phyloP scores from a whole-genome alignment of 306 rosid species.

The Cucurbita maxima region DNA sequence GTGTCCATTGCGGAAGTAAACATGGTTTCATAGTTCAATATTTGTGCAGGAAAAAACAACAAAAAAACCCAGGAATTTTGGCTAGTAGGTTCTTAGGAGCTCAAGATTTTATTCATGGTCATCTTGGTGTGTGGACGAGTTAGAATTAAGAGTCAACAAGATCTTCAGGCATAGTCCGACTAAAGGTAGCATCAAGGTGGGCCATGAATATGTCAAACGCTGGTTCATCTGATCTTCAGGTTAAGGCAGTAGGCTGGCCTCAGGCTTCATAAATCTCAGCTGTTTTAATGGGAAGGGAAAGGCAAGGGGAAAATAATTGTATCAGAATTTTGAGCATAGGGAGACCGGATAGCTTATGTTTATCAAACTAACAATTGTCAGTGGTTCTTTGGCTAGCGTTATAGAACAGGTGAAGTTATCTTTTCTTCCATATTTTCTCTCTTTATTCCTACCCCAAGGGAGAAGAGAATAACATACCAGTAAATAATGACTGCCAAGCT shows the following conservation, averaged over 20 bases:
- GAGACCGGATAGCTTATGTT: constrained; percentile 50
- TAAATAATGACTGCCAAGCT: not conserved
- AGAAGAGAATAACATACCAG: not conserved
- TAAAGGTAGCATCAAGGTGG: constrained; percentile 77
- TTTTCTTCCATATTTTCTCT: not conserved
- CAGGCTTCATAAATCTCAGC: constrained; percentile 97
- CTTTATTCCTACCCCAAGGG: constrained; percentile 6
- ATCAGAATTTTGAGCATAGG: constrained; percentile 70
- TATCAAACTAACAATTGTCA: constrained; percentile 8
- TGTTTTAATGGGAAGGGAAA: constrained; percentile 93
- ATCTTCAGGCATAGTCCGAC: constrained; percentile 63
- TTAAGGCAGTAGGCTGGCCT: constrained; percentile 84
- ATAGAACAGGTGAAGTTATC: not conserved
- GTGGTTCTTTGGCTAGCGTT: not conserved
- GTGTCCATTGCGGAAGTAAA: constrained; percentile 19
- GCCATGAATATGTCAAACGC: constrained; percentile 87
- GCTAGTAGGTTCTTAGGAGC: constrained; percentile 70
- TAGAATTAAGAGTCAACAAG: constrained; percentile 33
- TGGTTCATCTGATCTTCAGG: constrained; percentile 98
- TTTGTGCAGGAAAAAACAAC: constrained; percentile 26
- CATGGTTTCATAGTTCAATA: constrained; percentile 34
- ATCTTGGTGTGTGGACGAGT: constrained; percentile 64
- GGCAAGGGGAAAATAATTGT: constrained; percentile 84
- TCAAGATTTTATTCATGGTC: constrained; percentile 50
- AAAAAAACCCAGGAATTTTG: constrained; percentile 37